Percentiles rank a stretch among this genome's conserved stretches.
These are phyloP conservation scores for Oidiodendron maius DNA, from an alignment of 495 filamentous ascomycete genomes.

Conservation along the genomic window DNA sequence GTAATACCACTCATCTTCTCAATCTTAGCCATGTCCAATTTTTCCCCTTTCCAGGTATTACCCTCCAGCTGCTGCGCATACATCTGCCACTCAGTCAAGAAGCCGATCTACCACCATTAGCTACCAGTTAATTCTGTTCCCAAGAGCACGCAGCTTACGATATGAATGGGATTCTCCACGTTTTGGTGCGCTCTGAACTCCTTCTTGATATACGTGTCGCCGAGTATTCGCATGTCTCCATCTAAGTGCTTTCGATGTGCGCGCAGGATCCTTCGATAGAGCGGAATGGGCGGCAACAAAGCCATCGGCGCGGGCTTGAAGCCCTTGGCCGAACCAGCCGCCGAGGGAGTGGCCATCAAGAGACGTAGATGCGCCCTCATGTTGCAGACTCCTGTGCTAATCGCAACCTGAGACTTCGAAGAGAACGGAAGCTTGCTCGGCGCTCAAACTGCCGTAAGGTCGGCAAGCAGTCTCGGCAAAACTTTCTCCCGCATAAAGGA, in stretches of 20 bases:
- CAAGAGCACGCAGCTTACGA: constrained; percentile 48
- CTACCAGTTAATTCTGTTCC: background rate
- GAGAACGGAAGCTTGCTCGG: too few relatives aligned
- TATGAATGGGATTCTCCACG: constrained; percentile 86
- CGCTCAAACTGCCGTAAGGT: background rate
- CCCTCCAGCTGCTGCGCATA: constrained; percentile 91
- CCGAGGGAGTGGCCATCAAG: constrained; percentile 12
- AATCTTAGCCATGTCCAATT: constrained; percentile 69
- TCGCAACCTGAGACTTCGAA: too few relatives aligned
- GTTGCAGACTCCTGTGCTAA: background rate
- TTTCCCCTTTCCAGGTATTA: constrained; percentile 71
- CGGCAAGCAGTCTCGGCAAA: background rate
- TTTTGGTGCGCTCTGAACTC: constrained; percentile 80
- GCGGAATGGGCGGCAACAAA: constrained; percentile 81
- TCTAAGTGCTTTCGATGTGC: constrained; percentile 76
- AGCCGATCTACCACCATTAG: constrained; percentile 62
- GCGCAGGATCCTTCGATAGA: constrained; percentile 83
- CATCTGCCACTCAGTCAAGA: constrained; percentile 91
- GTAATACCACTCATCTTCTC: constrained; percentile 95
- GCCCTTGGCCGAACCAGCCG: constrained; percentile 5
- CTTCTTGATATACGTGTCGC: constrained; percentile 84
- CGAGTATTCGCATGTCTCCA: constrained; percentile 68
- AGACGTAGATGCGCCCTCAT: constrained; percentile 14
- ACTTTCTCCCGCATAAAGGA: background rate
- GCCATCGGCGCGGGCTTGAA: constrained; percentile 57